A percentile compares a stretch with the other conserved stretches of the same genome.
Evolutionary conservation across 2,329 filamentous ascomycete species (phyloP).

Genomic region (Dactylellina parvicollis): DNA sequence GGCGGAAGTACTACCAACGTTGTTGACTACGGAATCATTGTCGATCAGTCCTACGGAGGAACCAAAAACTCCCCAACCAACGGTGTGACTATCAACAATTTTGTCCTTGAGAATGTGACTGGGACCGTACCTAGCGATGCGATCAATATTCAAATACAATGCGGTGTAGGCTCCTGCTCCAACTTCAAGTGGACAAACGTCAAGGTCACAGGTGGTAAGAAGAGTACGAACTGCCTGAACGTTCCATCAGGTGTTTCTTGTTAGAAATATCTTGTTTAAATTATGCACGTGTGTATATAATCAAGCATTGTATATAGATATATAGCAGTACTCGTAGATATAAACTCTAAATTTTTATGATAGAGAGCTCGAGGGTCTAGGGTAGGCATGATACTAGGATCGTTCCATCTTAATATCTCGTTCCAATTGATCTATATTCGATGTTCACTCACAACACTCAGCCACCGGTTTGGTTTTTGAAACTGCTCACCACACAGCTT

Average conservation of each 20-base stretch:
- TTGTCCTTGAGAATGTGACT: slow-evolving; percentile 62
- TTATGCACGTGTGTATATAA: too few species aligned
- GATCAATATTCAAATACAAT: slow-evolving; percentile 61
- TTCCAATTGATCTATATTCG: too few species aligned
- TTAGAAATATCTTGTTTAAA: slow-evolving; percentile 22
- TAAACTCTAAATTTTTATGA: too few species aligned
- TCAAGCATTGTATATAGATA: too few species aligned
- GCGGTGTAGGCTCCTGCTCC: slow-evolving; percentile 61
- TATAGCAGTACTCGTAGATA: too few species aligned
- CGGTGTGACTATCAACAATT: slow-evolving; percentile 64
- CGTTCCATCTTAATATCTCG: too few species aligned
- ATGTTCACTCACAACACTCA: too few species aligned
- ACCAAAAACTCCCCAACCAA: slow-evolving; percentile 61
- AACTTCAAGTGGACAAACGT: slow-evolving; percentile 61
- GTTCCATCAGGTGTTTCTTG: slow-evolving; percentile 60
- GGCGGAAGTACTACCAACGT: slow-evolving; percentile 63
- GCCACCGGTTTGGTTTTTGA: too few species aligned
- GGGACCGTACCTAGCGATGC: slow-evolving; percentile 61
- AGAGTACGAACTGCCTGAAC: slow-evolving; percentile 59
- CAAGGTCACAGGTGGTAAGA: slow-evolving; percentile 61
- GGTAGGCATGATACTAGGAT: too few species aligned
- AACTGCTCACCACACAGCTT: too few species aligned
- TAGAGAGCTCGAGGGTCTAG: too few species aligned
- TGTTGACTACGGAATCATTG: slow-evolving; percentile 67
- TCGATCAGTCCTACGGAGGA: slow-evolving; percentile 68